These are phyloP conservation scores for Colletotrichum viniferum DNA, from an alignment of 2,329 filamentous ascomycete genomes.

Conservation along the genomic window DNA sequence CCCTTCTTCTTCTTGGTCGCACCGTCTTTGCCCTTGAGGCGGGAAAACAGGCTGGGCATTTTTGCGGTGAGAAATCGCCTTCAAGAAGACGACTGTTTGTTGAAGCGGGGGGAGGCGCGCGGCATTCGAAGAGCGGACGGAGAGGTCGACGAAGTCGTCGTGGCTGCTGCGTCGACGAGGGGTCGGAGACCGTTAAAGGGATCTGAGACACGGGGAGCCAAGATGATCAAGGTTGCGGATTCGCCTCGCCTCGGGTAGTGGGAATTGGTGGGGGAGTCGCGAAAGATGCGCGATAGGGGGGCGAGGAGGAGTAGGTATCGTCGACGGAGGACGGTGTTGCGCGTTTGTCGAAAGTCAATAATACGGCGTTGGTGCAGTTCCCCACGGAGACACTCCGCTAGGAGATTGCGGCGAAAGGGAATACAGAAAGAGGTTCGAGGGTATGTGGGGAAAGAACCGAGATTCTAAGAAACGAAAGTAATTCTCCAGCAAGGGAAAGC, in stretches of 20 bases:
- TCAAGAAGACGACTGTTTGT: background rate
- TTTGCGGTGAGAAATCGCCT: conserved; percentile 25
- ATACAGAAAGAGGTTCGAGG: background rate
- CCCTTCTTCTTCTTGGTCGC: conserved; percentile 71
- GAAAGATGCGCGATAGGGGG: background rate
- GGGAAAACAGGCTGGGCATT: conserved; percentile 65
- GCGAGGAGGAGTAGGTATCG: background rate
- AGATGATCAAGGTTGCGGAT: background rate
- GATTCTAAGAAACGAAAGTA: conserved; percentile 3
- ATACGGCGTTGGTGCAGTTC: conserved; percentile 3
- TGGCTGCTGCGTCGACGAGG: conserved; percentile 1
- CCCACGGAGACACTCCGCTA: background rate
- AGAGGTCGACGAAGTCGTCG: background rate
- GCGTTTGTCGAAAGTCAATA: conserved; percentile 17
- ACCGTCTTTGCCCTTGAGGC: conserved; percentile 78
- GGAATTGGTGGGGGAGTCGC: conserved; percentile 1
- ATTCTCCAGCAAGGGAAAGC: conserved; percentile 13
- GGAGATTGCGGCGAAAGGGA: background rate
- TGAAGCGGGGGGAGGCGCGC: background rate
- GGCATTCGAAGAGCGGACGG: conserved; percentile 6
- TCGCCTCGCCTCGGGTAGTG: background rate
- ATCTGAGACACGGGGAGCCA: background rate
- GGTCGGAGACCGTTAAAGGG: background rate
- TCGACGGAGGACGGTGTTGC: background rate
- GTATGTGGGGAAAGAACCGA: background rate